Evolutionary conservation across 73 alveolate genomes (phyloP).

Genomic region (Tetrahymena elliotti): DNA sequence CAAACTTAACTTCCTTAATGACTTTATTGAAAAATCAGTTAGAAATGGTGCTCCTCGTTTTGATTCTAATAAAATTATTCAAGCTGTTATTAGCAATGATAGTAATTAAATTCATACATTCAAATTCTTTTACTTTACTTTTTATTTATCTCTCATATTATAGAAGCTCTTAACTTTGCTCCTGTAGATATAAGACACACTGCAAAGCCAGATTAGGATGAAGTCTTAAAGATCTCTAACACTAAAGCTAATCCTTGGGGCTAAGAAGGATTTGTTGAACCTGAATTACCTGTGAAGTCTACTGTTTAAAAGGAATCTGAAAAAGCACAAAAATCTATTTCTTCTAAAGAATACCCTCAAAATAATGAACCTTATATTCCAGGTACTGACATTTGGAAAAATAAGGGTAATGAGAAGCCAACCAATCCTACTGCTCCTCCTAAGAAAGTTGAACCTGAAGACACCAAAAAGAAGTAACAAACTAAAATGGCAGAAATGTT

Average conservation of each 20-base stretch:
- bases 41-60: constrained; percentile 22
- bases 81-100: constrained; percentile 27
- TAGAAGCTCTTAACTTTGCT: not conserved
- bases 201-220: not conserved
- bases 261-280: not conserved
- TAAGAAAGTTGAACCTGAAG: not conserved
- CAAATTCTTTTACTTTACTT: not conserved
- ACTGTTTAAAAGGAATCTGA: not conserved
- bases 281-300: not conserved
- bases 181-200: not conserved
- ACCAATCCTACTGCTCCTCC: not conserved
- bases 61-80: constrained; percentile 2
- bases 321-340: not conserved
- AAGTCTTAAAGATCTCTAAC: not conserved
- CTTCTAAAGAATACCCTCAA: not conserved
- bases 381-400: not conserved
- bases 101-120: not conserved
- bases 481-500: not conserved
- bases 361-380: not conserved
- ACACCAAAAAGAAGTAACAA: not conserved
- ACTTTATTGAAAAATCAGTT: not conserved
- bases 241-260: not conserved
- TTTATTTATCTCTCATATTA: not conserved
- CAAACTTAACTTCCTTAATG: constrained; percentile 8
- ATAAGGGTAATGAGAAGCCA: not conserved